Percentiles rank a stretch among this genome's conserved stretches.
Conservation (phyloP, 1,284 basidiomycete genomes). For the Agroathelia rolfsii region DNA sequence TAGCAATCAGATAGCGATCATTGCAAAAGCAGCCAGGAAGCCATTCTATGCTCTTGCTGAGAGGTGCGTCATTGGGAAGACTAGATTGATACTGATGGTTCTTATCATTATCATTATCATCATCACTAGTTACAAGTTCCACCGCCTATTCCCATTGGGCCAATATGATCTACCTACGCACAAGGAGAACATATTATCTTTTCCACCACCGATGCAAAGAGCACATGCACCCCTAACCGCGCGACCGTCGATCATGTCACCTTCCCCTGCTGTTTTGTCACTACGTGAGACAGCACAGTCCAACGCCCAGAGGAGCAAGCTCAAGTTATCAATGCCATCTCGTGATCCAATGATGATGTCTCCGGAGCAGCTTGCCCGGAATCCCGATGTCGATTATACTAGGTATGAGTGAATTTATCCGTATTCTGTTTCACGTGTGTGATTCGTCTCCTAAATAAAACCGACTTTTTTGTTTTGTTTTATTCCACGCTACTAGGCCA, state of each 20-base stretch:
- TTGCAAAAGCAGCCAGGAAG: conserved; percentile 89
- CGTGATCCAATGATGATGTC: conserved; percentile 41
- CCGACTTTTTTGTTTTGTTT: conserved; percentile 1
- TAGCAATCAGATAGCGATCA: conserved; percentile 93
- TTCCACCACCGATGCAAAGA: conserved; percentile 32
- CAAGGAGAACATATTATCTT: conserved; percentile 61
- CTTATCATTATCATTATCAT: conserved; percentile 13
- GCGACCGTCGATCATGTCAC: conserved; percentile 9
- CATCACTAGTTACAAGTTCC: conserved; percentile 83
- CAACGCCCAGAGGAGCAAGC: conserved; percentile 9
- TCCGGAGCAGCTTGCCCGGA: conserved; percentile 62
- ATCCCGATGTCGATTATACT: conserved; percentile 78
- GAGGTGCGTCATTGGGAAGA: conserved; percentile 39
- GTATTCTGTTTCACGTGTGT: neutral
- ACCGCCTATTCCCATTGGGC: conserved; percentile 91
- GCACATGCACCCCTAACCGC: conserved; percentile 13
- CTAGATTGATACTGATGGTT: conserved; percentile 15
- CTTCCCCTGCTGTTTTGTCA: conserved; percentile 2
- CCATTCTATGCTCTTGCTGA: conserved; percentile 97
- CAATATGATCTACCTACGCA: conserved; percentile 93
- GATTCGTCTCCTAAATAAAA: conserved; percentile 8
- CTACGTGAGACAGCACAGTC: neutral
- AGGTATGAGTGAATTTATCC: conserved; percentile 33
- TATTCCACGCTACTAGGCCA: conserved; percentile 37
- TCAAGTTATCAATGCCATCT: conserved; percentile 14